Conservation (phyloP, 2,329 filamentous ascomycete species). For the Zasmidium cellare region DNA sequence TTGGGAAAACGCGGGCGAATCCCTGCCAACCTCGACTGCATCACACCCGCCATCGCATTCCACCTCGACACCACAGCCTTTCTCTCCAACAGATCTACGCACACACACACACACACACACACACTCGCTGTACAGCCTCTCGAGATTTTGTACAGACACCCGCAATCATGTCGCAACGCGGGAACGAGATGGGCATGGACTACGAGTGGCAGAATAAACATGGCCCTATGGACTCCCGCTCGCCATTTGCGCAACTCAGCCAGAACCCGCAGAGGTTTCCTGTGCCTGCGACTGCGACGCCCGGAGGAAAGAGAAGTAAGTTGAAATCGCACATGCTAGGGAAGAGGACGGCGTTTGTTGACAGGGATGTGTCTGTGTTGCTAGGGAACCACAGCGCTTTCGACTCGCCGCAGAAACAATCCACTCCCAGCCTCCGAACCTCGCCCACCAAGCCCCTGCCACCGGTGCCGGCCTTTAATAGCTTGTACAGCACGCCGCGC, state of each 20-base stretch:
- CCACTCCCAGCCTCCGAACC: constrained; percentile 43
- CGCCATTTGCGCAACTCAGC: constrained; percentile 46
- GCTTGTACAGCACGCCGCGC: constrained; percentile 40
- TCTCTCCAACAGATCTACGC: background rate
- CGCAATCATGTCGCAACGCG: constrained; percentile 37
- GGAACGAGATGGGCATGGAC: constrained; percentile 53
- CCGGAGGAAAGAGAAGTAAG: constrained; percentile 5
- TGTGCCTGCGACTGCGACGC: background rate
- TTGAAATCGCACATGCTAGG: background rate
- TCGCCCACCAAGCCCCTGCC: constrained; percentile 41
- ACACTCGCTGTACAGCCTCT: background rate
- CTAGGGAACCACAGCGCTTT: constrained; percentile 31
- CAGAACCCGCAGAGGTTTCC: constrained; percentile 35
- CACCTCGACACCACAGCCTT: background rate
- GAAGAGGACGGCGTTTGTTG: background rate
- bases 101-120: too few species aligned
- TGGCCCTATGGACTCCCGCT: constrained; percentile 47
- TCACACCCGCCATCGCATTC: background rate
- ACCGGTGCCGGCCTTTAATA: constrained; percentile 34
- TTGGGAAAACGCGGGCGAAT: background rate
- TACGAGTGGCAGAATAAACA: constrained; percentile 52
- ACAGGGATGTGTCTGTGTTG: constrained; percentile 3
- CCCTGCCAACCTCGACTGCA: background rate
- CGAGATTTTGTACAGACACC: background rate
- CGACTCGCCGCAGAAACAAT: constrained; percentile 52